Base-by-base conservation (phyloP, 805 yeast species). In the Cyberlindnera lachancei region DNA sequence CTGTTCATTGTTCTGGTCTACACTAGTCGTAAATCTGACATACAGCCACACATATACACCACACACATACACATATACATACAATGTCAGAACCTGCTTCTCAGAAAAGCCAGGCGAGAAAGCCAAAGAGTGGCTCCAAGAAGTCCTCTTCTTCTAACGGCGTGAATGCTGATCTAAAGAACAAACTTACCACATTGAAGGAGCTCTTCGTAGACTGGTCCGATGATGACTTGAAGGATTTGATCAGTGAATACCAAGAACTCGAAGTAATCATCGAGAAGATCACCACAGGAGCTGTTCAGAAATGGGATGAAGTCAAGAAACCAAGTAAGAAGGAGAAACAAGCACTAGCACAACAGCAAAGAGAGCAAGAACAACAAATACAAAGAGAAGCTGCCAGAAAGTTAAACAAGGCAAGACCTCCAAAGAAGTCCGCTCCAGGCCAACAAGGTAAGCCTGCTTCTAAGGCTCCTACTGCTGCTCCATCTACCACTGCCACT, bases 181-280 rank as follows among this genome's bases (percentile, higher is more conserved):
- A 47, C 34, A 64, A 70, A 54, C 64, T 73, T 37, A 59, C 59
- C 33, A 73, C 82, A 23, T 71, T 90, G 46, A 58, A 68, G 31
- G 97, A 90, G 60, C 68, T 92, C 66, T 88, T 92, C 64, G 95
- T 96, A 27, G 95, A 84, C 54, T 92, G 98, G 98, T 72, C 83
- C 29, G 66, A 70, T 34, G 94, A 83, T 18, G 98, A 92, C 55
- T 74, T 92, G 53, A 61, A 67, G 28, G 73, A 79, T 33, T 75
- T 86, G 37, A 75, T 88, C 46, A 66, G 68, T 36, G 97, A 92
- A 59, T 73, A 79, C 42, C 67, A 76, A 41, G 87, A 82, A 53
- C 66, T 87, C 45, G 94, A 81, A 53, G 69, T 73, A 27, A 84
- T 92, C 43, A 79, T 85, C 42, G 88, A 81, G 52, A 79, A 86